phyloP scores from a whole-genome alignment of 805 yeast genomes.

The Schwanniomyces yamadae region DNA sequence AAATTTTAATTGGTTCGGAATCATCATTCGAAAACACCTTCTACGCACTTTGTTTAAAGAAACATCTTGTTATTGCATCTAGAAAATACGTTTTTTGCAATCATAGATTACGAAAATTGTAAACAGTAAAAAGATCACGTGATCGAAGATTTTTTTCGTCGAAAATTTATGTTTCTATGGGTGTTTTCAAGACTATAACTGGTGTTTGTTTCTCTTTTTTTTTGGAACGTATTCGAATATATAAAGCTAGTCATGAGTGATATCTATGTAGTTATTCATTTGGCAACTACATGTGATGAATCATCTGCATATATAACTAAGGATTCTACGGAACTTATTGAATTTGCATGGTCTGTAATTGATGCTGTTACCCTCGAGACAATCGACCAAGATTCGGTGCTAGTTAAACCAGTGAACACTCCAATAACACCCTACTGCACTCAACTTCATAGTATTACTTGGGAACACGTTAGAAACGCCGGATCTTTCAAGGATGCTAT shows the following conservation, averaged over 20 bases:
- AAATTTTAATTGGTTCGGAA: too few species aligned
- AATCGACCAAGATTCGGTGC: slow-evolving; percentile 41
- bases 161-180: too few species aligned
- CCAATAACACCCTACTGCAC: slow-evolving; percentile 64
- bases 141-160: slow-evolving; percentile 1
- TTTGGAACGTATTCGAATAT: too few species aligned
- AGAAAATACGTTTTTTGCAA: too few species aligned
- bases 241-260: slow-evolving; percentile 41
- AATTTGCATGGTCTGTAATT: slow-evolving; percentile 64
- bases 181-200: too few species aligned
- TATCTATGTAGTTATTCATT: slow-evolving; percentile 57
- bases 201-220: too few species aligned
- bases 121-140: too few species aligned
- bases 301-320: slow-evolving; percentile 54
- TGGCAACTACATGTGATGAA: slow-evolving; percentile 69
- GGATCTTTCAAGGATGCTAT: slow-evolving; percentile 66
- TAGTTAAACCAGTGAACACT: slow-evolving; percentile 62
- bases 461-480: slow-evolving; percentile 61
- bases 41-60: too few species aligned
- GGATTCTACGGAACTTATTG: slow-evolving; percentile 68
- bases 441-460: slow-evolving; percentile 49
- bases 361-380: slow-evolving; percentile 51
- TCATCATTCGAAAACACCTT: too few species aligned
- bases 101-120: too few species aligned
- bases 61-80: too few species aligned